Base-by-base conservation (phyloP, 768 basidiomycete species). In the Mycena galericulata region DNA sequence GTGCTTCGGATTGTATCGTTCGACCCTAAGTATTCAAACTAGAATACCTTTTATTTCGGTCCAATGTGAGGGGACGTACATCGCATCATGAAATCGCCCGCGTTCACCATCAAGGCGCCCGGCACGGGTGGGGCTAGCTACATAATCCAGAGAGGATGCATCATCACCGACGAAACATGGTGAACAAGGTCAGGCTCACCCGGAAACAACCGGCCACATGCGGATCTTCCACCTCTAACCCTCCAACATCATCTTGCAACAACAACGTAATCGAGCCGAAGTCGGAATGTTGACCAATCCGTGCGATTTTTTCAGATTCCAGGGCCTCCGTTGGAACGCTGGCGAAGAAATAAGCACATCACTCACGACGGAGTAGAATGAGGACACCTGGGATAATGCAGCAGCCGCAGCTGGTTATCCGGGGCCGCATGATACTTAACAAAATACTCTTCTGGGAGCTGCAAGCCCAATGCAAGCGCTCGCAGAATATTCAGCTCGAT, bases 211-310 rank as follows among this genome's bases (percentile, higher is more conserved):
- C 45, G 76, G 62, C 69, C 85, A 86, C 72, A 43, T 80, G 77
- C 0, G 88, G 87, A 72, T 87, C 84, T 73, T 90, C 87, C 6
- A 90, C 85, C 72, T 92, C 88, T 4, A 91, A 79, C 0, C 90
- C 90, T 7, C 89, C 89, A 3, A 85, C 81, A 7, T 84, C 80
- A 72, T 91, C 89, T 75, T 91, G 89, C 54, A 90, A 81, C 5
- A 91, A 77, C 15, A 90, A 75, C 61, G 90, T 91, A 17, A 89
- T 79, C 0, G 82, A 86, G 4, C 85, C 84, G 66, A 86, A 90
- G 75, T 92, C 90, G 0, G 83, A 82, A 64, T 88, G 86, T 1
- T 83, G 83, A 14, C 83, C 85, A 40, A 88, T 85, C 14, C 87
- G 76, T 0, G 80, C 77, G 6, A 87, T 68, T 17, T 80, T 74